Evolutionary conservation across 345 rosid genomes (phyloP), one percentile per base, ranked within the genome.

Genomic region (Arabidopsis arenosa): DNA sequence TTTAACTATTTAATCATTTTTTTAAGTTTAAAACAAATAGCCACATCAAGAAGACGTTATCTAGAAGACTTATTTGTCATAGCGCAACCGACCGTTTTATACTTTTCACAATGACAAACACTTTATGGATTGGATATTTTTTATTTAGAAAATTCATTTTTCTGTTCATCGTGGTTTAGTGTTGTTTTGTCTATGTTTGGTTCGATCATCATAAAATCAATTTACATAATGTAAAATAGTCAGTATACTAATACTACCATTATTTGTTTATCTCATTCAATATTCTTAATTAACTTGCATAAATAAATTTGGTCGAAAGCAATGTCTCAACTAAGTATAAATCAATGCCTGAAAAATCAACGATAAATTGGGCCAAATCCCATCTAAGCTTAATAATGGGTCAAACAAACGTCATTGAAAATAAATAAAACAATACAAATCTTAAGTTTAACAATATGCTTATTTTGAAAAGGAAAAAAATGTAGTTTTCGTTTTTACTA

Each of bases 231-330:
- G 14, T 35, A 13, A 10, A 40, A 54, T 47, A 6, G 26, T 23
- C 26, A 23, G 17, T 43, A 55, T 64, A 63, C 36, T 44, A 43
- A 33, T 23, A 15, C n/a, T 45, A 66, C 67, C 26, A 49, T 51
- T 44, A 33, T 2, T 54, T 57, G 37, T 57, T 49, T 28, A 28
- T 40, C 32, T 17, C n/a, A 40, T 48, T 59, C 4, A 35, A 43
- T 60, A 43, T n/a, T 47, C 52, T 44, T 76, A 35, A 37, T 44
- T 76, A 35, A 37, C 49, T 70, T 52, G 52, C 56, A 51, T 51
- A 53, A n/a, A 69, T 60, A 47, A 49, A 76, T 69, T 55, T 63
- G 69, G 60, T 70, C 7, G 75, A 76, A 62, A 76, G 75, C 70
- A 63, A 70, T 76, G 80, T 43, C 57, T 62, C 64, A 76, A 35